Evolutionary conservation across 2,329 filamentous ascomycete genomes (phyloP).

Genomic region (Hymenoscyphus repandus): DNA sequence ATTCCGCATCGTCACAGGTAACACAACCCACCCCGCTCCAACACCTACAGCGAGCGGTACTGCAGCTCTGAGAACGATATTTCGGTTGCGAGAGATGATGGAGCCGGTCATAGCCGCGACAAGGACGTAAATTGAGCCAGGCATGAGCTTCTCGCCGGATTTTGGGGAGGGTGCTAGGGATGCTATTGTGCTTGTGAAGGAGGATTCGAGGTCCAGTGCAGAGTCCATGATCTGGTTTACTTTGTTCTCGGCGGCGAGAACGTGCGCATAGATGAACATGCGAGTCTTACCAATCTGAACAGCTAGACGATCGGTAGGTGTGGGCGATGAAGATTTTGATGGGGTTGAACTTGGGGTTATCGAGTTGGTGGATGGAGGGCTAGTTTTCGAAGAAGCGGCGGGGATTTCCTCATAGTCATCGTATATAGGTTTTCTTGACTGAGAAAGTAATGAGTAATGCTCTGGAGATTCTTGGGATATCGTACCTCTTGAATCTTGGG

Average conservation of each 20-base stretch:
- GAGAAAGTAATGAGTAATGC: not conserved
- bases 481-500: conserved; percentile 25
- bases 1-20: conserved; percentile 89
- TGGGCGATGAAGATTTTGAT: conserved; percentile 46
- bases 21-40: conserved; percentile 73
- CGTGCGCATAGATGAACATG: conserved; percentile 72
- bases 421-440: conserved; percentile 72
- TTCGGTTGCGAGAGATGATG: conserved; percentile 84
- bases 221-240: conserved; percentile 78
- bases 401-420: conserved; percentile 54
- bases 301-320: conserved; percentile 86
- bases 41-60: conserved; percentile 77
- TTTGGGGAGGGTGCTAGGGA: conserved; percentile 81
- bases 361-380: conserved; percentile 9
- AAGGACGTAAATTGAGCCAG: conserved; percentile 84
- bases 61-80: conserved; percentile 71
- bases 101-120: conserved; percentile 92
- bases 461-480: not conserved
- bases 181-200: conserved; percentile 83
- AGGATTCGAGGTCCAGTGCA: conserved; percentile 79
- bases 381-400: conserved; percentile 28
- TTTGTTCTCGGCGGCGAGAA: conserved; percentile 69
- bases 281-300: conserved; percentile 74
- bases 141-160: conserved; percentile 83
- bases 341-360: conserved; percentile 24